Percentiles rank a stretch among this genome's conserved stretches.
These are phyloP conservation scores for Plasmodiophora brassicae DNA, from an alignment of 208 protist genomes.

Conservation along the genomic window DNA sequence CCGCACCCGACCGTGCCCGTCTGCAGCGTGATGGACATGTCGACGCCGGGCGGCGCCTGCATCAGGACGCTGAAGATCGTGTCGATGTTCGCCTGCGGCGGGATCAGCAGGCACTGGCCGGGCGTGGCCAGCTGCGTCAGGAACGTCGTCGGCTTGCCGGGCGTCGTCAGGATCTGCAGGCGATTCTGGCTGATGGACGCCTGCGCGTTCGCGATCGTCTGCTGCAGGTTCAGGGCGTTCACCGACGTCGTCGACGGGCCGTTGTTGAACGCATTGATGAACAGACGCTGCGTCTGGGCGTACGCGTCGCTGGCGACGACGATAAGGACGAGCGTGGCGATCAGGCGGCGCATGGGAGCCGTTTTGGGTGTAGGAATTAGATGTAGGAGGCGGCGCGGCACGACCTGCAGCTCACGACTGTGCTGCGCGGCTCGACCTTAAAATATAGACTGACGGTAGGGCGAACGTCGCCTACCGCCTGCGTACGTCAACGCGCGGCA, in stretches of 20 bases:
- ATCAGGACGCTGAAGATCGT: neutral
- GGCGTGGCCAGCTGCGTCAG: neutral
- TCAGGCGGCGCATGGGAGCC: no score
- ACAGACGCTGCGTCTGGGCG: neutral
- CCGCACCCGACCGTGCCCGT: neutral
- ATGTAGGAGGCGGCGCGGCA: no score
- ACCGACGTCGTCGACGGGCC: neutral
- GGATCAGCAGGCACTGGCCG: constrained; percentile 1
- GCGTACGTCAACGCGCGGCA: no score
- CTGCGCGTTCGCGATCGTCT: neutral
- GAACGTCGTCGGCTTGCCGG: neutral
- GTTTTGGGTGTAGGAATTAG: no score
- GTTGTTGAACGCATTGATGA: constrained; percentile 1
- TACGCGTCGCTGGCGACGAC: no score
- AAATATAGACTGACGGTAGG: no score
- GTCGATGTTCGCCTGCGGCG: neutral
- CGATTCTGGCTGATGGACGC: neutral
- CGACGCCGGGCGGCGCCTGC: neutral
- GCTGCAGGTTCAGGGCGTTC: neutral
- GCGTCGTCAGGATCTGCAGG: neutral
- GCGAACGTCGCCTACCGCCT: no score
- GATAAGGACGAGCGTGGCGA: no score
- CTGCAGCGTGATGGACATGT: constrained; percentile 10
- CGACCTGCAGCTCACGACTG: no score
- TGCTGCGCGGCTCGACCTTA: no score